Conservation (phyloP, 2,329 filamentous ascomycete species). For the Ceratocystis albifundus region DNA sequence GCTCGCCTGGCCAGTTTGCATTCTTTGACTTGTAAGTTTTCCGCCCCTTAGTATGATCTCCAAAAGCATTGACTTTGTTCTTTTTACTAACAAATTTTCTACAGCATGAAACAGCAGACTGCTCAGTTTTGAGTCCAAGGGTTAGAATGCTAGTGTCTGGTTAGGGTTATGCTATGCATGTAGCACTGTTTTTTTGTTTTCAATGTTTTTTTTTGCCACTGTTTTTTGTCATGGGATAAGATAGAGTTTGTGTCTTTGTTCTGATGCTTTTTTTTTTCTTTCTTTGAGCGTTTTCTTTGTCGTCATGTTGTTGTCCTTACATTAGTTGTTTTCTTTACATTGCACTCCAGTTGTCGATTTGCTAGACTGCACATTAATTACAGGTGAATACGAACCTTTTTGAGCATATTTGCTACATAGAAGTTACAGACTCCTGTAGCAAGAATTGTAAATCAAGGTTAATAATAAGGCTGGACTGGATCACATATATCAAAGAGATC, state of each 20-base stretch:
- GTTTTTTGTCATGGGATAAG: slow-evolving; percentile 14
- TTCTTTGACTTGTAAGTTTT: slow-evolving; percentile 91
- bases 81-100: slow-evolving; percentile 7
- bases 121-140: slow-evolving; percentile 4
- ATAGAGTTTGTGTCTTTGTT: slow-evolving; percentile 6
- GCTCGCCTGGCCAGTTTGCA: slow-evolving; percentile 85
- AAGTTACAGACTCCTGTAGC: neutral
- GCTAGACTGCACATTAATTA: neutral
- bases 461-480: neutral
- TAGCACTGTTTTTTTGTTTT: slow-evolving; percentile 1
- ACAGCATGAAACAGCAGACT: slow-evolving; percentile 44
- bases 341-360: neutral
- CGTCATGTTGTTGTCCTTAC: neutral
- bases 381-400: neutral
- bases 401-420: neutral
- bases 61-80: too few relatives aligned
- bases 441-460: neutral
- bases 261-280: neutral
- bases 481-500: neutral
- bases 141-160: neutral
- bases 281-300: slow-evolving; percentile 11
- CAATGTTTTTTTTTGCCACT: neutral
- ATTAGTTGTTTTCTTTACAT: slow-evolving; percentile 2
- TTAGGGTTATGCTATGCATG: neutral
- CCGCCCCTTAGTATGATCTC: too few relatives aligned